Conservation (phyloP, 805 yeast genomes). For the Lipomyces japonicus region DNA sequence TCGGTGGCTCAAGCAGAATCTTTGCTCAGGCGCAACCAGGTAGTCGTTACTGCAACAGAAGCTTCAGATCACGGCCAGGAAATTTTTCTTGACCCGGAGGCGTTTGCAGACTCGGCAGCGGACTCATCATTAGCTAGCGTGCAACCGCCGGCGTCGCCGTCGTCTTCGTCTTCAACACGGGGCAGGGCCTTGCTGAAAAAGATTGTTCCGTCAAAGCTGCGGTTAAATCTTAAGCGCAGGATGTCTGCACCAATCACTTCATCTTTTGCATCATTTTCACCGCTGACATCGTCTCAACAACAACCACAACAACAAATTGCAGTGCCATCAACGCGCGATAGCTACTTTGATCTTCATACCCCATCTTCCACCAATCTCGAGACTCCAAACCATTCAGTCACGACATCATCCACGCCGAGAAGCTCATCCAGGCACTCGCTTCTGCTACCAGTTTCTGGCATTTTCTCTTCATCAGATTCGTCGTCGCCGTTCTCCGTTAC, state of each 20-base stretch:
- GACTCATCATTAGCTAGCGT: background rate
- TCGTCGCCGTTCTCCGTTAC: background rate
- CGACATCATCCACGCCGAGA: background rate
- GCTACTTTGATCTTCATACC: conserved; percentile 21
- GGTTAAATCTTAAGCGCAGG: conserved; percentile 17
- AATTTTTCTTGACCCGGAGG: conserved; percentile 18
- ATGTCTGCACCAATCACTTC: conserved; percentile 24
- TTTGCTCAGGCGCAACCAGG: conserved; percentile 15
- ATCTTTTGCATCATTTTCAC: conserved; percentile 1
- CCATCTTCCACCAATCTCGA: conserved; percentile 21
- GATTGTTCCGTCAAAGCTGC: conserved; percentile 21
- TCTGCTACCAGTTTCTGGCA: background rate
- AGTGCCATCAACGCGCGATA: background rate
- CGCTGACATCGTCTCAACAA: conserved; percentile 6
- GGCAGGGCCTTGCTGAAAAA: conserved; percentile 22
- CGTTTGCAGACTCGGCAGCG: conserved; percentile 10
- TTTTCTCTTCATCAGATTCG: background rate
- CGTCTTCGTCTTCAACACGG: background rate
- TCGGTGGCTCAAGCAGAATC: conserved; percentile 24
- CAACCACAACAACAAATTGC: background rate
- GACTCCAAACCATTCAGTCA: conserved; percentile 3
- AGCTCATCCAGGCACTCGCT: conserved; percentile 5
- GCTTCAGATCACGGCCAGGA: background rate
- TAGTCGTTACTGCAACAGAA: background rate
- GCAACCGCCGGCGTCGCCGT: background rate